These are phyloP conservation scores for Telopea speciosissima DNA, from an alignment of 177 flowering plant genomes.

Conservation along the genomic window DNA sequence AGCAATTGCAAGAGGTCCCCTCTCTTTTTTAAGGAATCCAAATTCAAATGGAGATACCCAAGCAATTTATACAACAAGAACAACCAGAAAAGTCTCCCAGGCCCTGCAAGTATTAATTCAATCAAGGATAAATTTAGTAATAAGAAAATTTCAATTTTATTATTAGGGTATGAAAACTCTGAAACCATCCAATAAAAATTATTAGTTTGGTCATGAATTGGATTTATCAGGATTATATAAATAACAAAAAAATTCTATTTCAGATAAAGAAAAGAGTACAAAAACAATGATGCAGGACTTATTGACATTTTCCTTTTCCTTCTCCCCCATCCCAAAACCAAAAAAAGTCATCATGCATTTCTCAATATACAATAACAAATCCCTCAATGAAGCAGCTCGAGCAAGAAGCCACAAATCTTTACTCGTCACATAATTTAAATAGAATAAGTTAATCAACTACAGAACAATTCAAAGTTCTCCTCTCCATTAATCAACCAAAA, in stretches of 20 bases:
- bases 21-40: slow-evolving; percentile 12
- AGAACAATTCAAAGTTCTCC: too few relatives aligned
- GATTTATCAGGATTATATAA: too few relatives aligned
- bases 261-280: neutral
- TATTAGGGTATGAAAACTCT: neutral
- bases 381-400: neutral
- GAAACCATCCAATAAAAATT: neutral
- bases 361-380: too few relatives aligned
- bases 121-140: neutral
- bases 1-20: slow-evolving; percentile 10
- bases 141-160: neutral
- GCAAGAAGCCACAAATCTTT: neutral
- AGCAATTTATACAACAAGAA: slow-evolving; percentile 21
- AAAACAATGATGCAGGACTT: too few relatives aligned
- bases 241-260: neutral
- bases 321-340: too few relatives aligned
- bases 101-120: slow-evolving; percentile 7
- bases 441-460: too few relatives aligned
- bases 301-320: too few relatives aligned
- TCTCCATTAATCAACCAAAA: too few relatives aligned
- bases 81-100: slow-evolving; percentile 17
- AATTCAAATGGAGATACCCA: slow-evolving; percentile 28
- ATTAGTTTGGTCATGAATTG: too few relatives aligned
- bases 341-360: neutral
- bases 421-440: too few relatives aligned